These are phyloP conservation scores for Haplographium delicatum DNA, from an alignment of 495 filamentous ascomycete genomes.

Conservation along the genomic window DNA sequence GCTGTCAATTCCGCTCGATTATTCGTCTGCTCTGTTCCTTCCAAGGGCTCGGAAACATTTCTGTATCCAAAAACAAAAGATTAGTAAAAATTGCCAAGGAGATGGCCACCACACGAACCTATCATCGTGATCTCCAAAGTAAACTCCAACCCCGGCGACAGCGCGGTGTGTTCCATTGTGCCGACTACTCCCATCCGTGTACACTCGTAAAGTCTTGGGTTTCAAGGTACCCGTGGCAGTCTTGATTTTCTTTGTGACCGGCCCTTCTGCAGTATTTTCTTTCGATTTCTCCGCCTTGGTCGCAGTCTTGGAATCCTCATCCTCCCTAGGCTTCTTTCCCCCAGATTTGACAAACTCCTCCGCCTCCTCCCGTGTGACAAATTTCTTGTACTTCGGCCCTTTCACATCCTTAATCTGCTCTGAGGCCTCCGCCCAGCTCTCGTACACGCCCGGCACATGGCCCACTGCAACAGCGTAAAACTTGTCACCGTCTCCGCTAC, in stretches of 20 bases:
- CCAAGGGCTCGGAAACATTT: conserved; percentile 80
- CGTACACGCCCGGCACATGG: conserved; percentile 80
- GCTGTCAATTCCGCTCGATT: conserved; percentile 92
- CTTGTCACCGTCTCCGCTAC: conserved; percentile 34
- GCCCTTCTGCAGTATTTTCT: conserved; percentile 43
- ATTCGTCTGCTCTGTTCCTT: conserved; percentile 77
- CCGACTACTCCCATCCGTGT: conserved; percentile 82
- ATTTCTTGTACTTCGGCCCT: conserved; percentile 76
- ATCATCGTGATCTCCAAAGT: conserved; percentile 66
- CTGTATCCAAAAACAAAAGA: conserved; percentile 31
- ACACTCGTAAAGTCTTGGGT: conserved; percentile 58
- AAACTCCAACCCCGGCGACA: conserved; percentile 81
- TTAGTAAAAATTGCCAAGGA: background rate
- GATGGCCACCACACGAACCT: conserved; percentile 46
- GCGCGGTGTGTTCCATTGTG: conserved; percentile 71
- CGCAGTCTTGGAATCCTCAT: conserved; percentile 19
- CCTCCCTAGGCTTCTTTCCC: conserved; percentile 11
- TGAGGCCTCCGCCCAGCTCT: conserved; percentile 74
- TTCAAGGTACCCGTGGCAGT: conserved; percentile 23
- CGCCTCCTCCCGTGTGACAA: conserved; percentile 71
- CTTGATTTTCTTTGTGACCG: conserved; percentile 54
- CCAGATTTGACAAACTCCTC: conserved; percentile 61
- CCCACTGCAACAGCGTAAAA: conserved; percentile 89
- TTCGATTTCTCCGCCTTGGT: conserved; percentile 40
- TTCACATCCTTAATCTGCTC: conserved; percentile 72